Evolutionary conservation across 2,329 filamentous ascomycete genomes (phyloP).

Genomic region (Xylaria sp.): DNA sequence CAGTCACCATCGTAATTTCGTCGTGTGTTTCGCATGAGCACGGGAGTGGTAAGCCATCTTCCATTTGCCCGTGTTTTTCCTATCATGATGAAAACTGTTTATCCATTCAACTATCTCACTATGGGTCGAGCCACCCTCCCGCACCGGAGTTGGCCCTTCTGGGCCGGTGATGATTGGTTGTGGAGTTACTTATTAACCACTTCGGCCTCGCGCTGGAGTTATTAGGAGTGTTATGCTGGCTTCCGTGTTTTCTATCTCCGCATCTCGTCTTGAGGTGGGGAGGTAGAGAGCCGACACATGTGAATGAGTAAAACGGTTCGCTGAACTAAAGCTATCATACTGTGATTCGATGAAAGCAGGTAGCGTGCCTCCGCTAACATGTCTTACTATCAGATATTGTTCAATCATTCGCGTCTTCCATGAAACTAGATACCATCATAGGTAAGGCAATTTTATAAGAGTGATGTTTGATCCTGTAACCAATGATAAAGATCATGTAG

Average conservation of each 20-base stretch:
- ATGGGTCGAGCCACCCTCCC: constrained; percentile 77
- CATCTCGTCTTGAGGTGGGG: constrained; percentile 69
- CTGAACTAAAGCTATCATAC: constrained; percentile 57
- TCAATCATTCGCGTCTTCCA: too few relatives aligned
- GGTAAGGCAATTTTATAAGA: not conserved
- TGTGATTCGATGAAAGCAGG: not conserved
- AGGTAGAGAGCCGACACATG: constrained; percentile 65
- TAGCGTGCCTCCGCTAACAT: constrained; percentile 35
- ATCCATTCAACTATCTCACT: constrained; percentile 80
- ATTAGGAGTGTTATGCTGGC: constrained; percentile 65
- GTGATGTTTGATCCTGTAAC: not conserved
- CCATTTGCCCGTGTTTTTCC: not conserved
- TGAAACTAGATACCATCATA: not conserved
- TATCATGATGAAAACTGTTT: constrained; percentile 71
- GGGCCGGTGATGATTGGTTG: constrained; percentile 74
- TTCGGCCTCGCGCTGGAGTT: constrained; percentile 44
- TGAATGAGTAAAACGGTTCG: constrained; percentile 78
- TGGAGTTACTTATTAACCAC: constrained; percentile 69
- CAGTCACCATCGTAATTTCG: not conserved
- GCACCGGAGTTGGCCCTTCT: constrained; percentile 67
- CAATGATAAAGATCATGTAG: not conserved
- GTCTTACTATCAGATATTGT: constrained; percentile 9
- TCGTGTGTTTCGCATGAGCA: not conserved
- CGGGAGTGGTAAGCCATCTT: constrained; percentile 19
- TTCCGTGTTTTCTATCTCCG: constrained; percentile 63